Conservation (phyloP, 2,329 filamentous ascomycete species). For the Neopestalotiopsis rosae region DNA sequence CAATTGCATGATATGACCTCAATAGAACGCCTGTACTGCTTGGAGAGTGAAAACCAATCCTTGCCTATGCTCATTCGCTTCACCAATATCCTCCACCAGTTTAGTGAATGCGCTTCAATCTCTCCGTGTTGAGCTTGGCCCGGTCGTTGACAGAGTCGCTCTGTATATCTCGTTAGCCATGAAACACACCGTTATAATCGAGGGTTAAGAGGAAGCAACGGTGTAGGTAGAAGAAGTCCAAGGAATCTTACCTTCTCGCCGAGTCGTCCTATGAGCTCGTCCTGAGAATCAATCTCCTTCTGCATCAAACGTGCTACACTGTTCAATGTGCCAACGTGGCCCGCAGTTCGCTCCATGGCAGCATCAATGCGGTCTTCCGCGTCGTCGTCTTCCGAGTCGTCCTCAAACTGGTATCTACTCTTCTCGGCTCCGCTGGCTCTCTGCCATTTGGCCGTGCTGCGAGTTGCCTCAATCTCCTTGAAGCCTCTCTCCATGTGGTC, state of each 20-base stretch:
- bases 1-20: neutral
- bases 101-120: slow-evolving; percentile 64
- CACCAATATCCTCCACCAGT: neutral
- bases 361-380: slow-evolving; percentile 67
- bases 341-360: slow-evolving; percentile 70
- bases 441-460: slow-evolving; percentile 21
- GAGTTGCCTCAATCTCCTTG: slow-evolving; percentile 29
- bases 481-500: slow-evolving; percentile 52
- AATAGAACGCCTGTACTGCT: slow-evolving; percentile 8
- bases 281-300: slow-evolving; percentile 77
- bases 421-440: slow-evolving; percentile 59
- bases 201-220: neutral
- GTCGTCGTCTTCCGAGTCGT: slow-evolving; percentile 53
- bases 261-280: slow-evolving; percentile 76
- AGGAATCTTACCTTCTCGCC: slow-evolving; percentile 69
- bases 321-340: slow-evolving; percentile 74
- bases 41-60: neutral
- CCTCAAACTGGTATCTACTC: slow-evolving; percentile 79
- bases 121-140: slow-evolving; percentile 78
- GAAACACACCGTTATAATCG: slow-evolving; percentile 12
- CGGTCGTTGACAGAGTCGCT: slow-evolving; percentile 84
- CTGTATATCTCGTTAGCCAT: slow-evolving; percentile 46
- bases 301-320: slow-evolving; percentile 75
- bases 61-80: neutral
- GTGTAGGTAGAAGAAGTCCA: neutral